These are phyloP conservation scores for Hysterangium stoloniferum DNA, from an alignment of 768 basidiomycete species.

Conservation along the genomic window DNA sequence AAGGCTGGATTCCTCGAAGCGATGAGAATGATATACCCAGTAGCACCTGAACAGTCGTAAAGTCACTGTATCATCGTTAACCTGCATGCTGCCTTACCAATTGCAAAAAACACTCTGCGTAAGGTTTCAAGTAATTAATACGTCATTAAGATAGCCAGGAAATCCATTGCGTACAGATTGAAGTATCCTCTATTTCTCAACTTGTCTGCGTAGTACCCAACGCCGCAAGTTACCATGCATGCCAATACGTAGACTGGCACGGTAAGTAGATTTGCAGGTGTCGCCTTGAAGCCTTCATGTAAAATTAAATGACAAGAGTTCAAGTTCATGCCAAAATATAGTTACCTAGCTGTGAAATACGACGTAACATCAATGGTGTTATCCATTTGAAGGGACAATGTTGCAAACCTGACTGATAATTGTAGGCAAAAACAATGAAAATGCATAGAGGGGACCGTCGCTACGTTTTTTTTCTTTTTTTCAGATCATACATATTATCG, in stretches of 20 bases:
- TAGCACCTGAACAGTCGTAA: slow-evolving; percentile 31
- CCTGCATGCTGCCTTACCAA: slow-evolving; percentile 14
- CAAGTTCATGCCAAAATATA: neutral
- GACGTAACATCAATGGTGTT: neutral
- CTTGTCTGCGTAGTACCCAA: slow-evolving; percentile 58
- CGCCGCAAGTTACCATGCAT: slow-evolving; percentile 53
- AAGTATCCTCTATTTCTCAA: slow-evolving; percentile 52
- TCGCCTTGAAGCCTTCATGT: slow-evolving; percentile 52
- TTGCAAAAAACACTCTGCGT: slow-evolving; percentile 10
- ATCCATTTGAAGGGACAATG: too few species aligned
- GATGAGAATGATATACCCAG: slow-evolving; percentile 67
- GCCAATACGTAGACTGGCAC: slow-evolving; percentile 72
- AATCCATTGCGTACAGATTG: slow-evolving; percentile 63
- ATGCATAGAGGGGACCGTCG: slow-evolving; percentile 68
- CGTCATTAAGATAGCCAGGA: neutral
- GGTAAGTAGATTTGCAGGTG: slow-evolving; percentile 66
- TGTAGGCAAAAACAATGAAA: slow-evolving; percentile 69
- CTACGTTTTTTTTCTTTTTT: slow-evolving; percentile 13
- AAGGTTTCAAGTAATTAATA: neutral
- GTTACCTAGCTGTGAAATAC: neutral
- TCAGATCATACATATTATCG: slow-evolving; percentile 10
- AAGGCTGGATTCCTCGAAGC: slow-evolving; percentile 51
- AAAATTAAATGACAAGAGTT: slow-evolving; percentile 1
- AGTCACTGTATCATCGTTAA: neutral
- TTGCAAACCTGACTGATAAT: slow-evolving; percentile 62